phyloP scores from a whole-genome alignment of 1,284 basidiomycete species.

The Neolentinus lepideus region DNA sequence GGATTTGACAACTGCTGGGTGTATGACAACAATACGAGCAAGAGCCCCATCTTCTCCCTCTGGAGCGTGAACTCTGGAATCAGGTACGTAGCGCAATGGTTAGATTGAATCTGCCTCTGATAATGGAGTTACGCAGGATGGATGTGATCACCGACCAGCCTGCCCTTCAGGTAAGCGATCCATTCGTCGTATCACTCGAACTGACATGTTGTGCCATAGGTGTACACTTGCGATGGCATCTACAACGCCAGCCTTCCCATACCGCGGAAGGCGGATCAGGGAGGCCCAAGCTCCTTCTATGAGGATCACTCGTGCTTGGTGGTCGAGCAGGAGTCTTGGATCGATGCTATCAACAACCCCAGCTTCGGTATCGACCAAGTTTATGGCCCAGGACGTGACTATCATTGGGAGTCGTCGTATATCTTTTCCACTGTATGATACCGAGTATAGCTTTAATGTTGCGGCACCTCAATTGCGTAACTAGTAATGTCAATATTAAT shows the following conservation, averaged over 20 bases:
- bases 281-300: constrained; percentile 29
- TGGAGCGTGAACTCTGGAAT: constrained; percentile 42
- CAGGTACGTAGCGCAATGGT: too few species aligned
- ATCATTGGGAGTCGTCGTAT: constrained; percentile 35
- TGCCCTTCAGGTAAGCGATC: constrained; percentile 29
- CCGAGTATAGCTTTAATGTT: constrained; percentile 6
- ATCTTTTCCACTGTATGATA: constrained; percentile 17
- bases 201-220: constrained; percentile 13
- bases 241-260: constrained; percentile 30
- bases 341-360: constrained; percentile 43
- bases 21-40: constrained; percentile 26
- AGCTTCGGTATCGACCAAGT: constrained; percentile 37
- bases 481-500: too few species aligned
- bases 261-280: constrained; percentile 36
- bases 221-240: constrained; percentile 40
- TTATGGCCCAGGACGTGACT: constrained; percentile 31
- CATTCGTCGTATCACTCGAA: not conserved
- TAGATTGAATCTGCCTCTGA: too few species aligned
- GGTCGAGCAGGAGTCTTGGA: constrained; percentile 39
- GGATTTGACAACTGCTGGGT: constrained; percentile 43
- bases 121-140: constrained; percentile 24
- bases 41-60: constrained; percentile 29
- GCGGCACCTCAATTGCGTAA: too few species aligned
- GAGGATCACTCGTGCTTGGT: constrained; percentile 37
- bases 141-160: constrained; percentile 38